These are phyloP conservation scores for Pleurotus salmoneostramineus DNA, from an alignment of 768 basidiomycete genomes.

Conservation along the genomic window DNA sequence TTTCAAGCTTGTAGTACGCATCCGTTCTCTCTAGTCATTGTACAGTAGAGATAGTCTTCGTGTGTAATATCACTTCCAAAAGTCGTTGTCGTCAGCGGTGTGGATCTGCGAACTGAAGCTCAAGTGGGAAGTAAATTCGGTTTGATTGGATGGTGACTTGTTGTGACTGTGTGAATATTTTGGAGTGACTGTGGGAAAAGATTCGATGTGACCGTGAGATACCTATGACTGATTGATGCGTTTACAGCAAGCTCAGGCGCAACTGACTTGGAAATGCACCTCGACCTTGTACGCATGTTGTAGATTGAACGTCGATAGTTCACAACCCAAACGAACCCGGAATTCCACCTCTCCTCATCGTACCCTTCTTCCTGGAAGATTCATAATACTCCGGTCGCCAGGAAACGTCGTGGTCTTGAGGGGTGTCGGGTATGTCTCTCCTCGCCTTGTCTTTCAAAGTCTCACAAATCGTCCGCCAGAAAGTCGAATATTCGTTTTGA, in stretches of 20 bases:
- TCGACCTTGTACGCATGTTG: constrained; percentile 8
- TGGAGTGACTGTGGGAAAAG: background rate
- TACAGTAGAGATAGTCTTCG: too few relatives aligned
- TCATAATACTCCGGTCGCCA: background rate
- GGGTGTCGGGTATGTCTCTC: background rate
- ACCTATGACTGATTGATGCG: background rate
- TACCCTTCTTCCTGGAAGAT: background rate
- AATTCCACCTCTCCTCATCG: background rate
- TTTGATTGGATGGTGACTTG: background rate
- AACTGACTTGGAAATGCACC: constrained; percentile 6
- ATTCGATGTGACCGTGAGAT: background rate
- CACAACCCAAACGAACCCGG: background rate
- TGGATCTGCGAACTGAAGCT: background rate
- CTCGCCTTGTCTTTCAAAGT: too few relatives aligned
- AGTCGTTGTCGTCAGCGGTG: too few relatives aligned
- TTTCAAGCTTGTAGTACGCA: background rate
- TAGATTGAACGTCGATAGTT: constrained; percentile 4
- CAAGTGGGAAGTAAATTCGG: background rate
- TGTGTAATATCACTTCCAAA: too few relatives aligned
- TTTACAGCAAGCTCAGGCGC: background rate
- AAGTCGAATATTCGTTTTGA: too few relatives aligned
- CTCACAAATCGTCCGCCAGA: too few relatives aligned
- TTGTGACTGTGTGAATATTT: background rate
- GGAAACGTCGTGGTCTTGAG: constrained; percentile 3
- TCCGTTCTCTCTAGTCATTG: too few relatives aligned